A percentile compares a stretch with the other conserved stretches of the same genome.
These are phyloP conservation scores for Verticillium albo-atrum DNA, from an alignment of 2,329 filamentous ascomycete genomes.

Conservation along the genomic window DNA sequence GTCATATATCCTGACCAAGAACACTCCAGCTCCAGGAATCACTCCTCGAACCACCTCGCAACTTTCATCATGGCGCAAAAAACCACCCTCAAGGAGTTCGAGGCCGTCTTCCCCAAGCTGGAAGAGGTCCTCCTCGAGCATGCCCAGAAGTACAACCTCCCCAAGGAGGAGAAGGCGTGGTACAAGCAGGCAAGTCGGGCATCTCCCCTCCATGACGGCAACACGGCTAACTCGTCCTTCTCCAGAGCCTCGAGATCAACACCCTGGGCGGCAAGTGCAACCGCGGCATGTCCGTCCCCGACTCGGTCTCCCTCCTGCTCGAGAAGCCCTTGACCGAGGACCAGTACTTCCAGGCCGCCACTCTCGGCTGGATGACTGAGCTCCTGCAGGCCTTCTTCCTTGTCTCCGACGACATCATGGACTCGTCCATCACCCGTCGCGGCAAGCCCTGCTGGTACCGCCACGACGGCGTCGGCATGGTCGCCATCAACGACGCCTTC, in stretches of 20 bases:
- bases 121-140: constrained; percentile 76
- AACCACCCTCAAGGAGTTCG: constrained; percentile 80
- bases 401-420: constrained; percentile 98
- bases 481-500: constrained; percentile 98
- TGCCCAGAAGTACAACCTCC: constrained; percentile 77
- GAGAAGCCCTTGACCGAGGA: constrained; percentile 66
- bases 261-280: constrained; percentile 95
- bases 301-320: constrained; percentile 79
- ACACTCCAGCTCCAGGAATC: not conserved
- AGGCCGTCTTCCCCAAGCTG: constrained; percentile 83
- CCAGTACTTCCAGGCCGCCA: constrained; percentile 83
- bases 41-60: constrained; percentile 1
- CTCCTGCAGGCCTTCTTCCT: constrained; percentile 98
- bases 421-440: constrained; percentile 88
- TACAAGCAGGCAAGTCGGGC: constrained; percentile 64
- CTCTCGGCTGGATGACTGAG: constrained; percentile 96
- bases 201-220: constrained; percentile 4
- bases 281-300: constrained; percentile 95
- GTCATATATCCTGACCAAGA: not conserved
- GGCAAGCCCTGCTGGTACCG: constrained; percentile 97
- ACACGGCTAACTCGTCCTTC: not conserved
- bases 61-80: constrained; percentile 56
- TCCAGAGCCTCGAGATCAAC: constrained; percentile 77
- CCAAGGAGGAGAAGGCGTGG: constrained; percentile 77
- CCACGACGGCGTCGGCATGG: constrained; percentile 82